These are phyloP conservation scores for Akanthomyces muscarius DNA, from an alignment of 2,329 filamentous ascomycete genomes.

Conservation along the genomic window DNA sequence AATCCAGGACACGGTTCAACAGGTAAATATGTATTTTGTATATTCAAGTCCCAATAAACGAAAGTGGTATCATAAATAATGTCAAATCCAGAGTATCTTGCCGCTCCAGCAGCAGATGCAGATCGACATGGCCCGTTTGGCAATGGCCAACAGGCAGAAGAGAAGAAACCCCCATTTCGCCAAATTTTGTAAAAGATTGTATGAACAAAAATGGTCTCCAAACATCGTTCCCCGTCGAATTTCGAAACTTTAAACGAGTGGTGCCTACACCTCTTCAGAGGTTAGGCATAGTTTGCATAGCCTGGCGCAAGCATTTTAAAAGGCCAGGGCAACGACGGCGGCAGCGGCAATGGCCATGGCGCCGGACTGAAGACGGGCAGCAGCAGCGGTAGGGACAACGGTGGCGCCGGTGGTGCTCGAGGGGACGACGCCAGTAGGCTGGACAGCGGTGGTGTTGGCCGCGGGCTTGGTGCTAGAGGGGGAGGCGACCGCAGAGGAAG, in stretches of 20 bases:
- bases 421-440: slow-evolving; percentile 9
- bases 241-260: slow-evolving; percentile 1
- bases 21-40: neutral
- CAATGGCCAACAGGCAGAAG: neutral
- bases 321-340: slow-evolving; percentile 5
- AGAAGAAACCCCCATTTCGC: neutral
- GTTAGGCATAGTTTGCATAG: neutral
- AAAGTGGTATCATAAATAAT: slow-evolving; percentile 11
- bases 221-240: slow-evolving; percentile 29
- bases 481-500: slow-evolving; percentile 1
- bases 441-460: slow-evolving; percentile 13
- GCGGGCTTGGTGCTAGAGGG: neutral
- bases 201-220: slow-evolving; percentile 23
- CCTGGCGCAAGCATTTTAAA: neutral
- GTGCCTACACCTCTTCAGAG: neutral
- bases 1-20: no score
- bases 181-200: neutral
- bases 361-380: slow-evolving; percentile 35
- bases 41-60: slow-evolving; percentile 5
- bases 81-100: neutral
- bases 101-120: neutral
- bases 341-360: slow-evolving; percentile 35
- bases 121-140: neutral
- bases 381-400: slow-evolving; percentile 28
- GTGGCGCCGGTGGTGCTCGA: slow-evolving; percentile 19